Evolutionary conservation across 805 yeast genomes (phyloP).

Genomic region (Wickerhamiella nectarea): DNA sequence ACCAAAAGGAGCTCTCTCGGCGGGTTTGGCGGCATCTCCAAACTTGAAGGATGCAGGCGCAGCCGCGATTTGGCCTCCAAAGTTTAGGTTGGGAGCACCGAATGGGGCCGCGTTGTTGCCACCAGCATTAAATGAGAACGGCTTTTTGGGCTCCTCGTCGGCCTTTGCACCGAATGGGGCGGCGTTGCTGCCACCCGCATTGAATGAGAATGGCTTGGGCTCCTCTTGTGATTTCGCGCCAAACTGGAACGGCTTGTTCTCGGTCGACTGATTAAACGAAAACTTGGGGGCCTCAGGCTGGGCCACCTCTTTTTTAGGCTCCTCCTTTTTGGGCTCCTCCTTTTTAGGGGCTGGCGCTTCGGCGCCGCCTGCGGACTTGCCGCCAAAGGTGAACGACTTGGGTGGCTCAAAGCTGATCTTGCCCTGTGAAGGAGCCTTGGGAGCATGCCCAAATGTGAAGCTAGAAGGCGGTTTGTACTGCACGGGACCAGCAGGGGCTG

Average conservation of each 20-base stretch:
- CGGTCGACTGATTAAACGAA: neutral
- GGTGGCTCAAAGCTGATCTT: constrained; percentile 1
- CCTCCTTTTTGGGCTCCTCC: constrained; percentile 20
- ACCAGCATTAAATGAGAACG: no score
- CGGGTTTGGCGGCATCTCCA: constrained; percentile 16
- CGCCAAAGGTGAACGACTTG: neutral
- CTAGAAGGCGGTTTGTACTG: constrained; percentile 3
- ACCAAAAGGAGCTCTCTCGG: no score
- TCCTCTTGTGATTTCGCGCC: neutral
- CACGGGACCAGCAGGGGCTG: no score
- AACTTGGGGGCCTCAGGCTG: neutral
- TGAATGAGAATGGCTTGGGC: neutral
- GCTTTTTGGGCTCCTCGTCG: no score
- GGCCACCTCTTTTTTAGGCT: no score
- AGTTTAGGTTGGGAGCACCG: neutral
- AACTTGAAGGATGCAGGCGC: constrained; percentile 14
- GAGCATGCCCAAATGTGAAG: neutral
- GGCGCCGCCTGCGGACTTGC: neutral
- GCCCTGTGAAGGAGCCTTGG: neutral
- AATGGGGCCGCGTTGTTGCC: neutral
- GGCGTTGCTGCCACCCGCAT: neutral
- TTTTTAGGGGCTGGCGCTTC: no score
- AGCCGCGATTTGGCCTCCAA: neutral
- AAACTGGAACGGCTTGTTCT: constrained; percentile 1
- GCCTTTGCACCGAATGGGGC: no score